A percentile compares a stretch with the other conserved stretches of the same genome.
phyloP scores from a whole-genome alignment of 1,284 basidiomycete genomes.

The Fistulina hepatica region DNA sequence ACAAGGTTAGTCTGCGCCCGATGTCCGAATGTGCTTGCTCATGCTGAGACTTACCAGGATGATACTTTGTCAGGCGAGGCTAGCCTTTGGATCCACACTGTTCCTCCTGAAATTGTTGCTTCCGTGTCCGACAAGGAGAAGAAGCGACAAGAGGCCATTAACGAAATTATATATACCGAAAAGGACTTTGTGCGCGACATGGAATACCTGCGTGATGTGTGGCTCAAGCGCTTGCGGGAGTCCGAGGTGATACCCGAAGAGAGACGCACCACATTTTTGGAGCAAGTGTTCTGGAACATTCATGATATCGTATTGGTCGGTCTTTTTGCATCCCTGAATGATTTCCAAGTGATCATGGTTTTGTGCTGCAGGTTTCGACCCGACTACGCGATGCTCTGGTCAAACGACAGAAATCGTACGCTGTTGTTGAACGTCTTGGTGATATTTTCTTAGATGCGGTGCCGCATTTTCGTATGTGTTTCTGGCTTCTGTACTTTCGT shows the following conservation, averaged over 20 bases:
- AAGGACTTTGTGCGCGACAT: constrained; percentile 95
- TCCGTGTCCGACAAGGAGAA: constrained; percentile 90
- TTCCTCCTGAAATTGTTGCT: constrained; percentile 88
- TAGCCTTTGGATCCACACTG: constrained; percentile 95
- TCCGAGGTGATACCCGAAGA: constrained; percentile 70
- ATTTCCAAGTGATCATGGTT: not conserved
- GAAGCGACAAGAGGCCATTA: constrained; percentile 96
- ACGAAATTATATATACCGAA: constrained; percentile 98
- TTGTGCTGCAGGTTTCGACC: constrained; percentile 12
- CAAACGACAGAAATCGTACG: constrained; percentile 90
- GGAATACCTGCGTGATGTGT: constrained; percentile 96
- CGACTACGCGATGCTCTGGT: constrained; percentile 87
- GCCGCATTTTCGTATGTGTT: constrained; percentile 82
- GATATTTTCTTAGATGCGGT: constrained; percentile 88
- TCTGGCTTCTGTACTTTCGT: too few species aligned
- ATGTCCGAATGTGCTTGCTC: constrained; percentile 43
- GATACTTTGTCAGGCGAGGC: constrained; percentile 60
- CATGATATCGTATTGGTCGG: constrained; percentile 92
- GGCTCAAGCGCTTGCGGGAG: constrained; percentile 81
- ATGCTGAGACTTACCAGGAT: constrained; percentile 6
- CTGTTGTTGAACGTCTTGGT: constrained; percentile 85
- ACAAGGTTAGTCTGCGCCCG: constrained; percentile 61
- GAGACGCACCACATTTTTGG: constrained; percentile 79
- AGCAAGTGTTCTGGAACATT: constrained; percentile 98
- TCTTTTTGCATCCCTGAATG: constrained; percentile 20